Percentiles rank a stretch among this genome's conserved stretches.
Conservation (phyloP, 1,284 basidiomycete genomes). For the Stygiomarasmius scandens region DNA sequence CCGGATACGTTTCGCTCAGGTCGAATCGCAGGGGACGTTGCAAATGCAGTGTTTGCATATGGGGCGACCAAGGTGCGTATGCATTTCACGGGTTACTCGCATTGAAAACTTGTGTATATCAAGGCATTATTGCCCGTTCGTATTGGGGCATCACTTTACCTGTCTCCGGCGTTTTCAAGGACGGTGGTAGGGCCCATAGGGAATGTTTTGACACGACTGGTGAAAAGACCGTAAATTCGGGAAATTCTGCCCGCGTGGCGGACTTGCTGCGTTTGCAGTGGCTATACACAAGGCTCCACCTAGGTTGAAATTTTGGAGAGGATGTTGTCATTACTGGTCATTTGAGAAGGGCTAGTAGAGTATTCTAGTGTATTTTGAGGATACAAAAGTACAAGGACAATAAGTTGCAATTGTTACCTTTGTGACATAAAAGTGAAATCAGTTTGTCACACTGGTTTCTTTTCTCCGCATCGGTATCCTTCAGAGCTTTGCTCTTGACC, state of each 20-base stretch:
- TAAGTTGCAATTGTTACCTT: too few species aligned
- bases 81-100: background rate
- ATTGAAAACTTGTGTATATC: slow-evolving; percentile 13
- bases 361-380: too few species aligned
- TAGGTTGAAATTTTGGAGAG: too few species aligned
- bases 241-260: background rate
- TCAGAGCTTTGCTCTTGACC: background rate
- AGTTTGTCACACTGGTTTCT: background rate
- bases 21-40: slow-evolving; percentile 66
- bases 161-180: slow-evolving; percentile 78
- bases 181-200: slow-evolving; percentile 60
- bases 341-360: too few species aligned
- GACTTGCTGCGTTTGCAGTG: too few species aligned
- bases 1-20: slow-evolving; percentile 22
- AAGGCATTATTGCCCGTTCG: slow-evolving; percentile 81
- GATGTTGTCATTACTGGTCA: background rate
- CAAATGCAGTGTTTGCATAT: slow-evolving; percentile 84
- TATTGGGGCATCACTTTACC: slow-evolving; percentile 74
- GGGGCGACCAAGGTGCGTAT: slow-evolving; percentile 74
- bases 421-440: too few species aligned
- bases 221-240: background rate
- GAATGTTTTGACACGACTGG: background rate
- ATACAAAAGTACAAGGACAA: too few species aligned
- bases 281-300: too few species aligned
- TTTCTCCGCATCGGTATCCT: too few species aligned